phyloP scores from a whole-genome alignment of 2,329 filamentous ascomycete species.

The Fonsecaea multimorphosa region DNA sequence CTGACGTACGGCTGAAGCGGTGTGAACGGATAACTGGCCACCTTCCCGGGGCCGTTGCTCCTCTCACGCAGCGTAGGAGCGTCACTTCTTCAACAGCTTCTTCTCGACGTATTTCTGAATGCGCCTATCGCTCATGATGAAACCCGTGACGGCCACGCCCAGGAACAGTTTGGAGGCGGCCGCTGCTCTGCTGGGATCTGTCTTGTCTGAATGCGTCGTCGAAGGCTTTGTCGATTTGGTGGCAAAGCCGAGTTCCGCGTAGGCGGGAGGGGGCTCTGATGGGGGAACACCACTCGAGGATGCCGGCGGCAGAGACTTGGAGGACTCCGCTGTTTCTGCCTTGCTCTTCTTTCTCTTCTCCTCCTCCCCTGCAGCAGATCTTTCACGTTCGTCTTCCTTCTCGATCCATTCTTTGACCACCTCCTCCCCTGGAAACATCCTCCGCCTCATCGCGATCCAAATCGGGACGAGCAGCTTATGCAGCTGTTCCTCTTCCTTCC shows the following conservation, averaged over 20 bases:
- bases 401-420: conserved; percentile 32
- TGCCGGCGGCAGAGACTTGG: background rate
- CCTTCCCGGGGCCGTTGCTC: too few relatives aligned
- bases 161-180: conserved; percentile 32
- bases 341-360: conserved; percentile 5
- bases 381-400: conserved; percentile 23
- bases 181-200: conserved; percentile 6
- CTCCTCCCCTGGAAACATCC: conserved; percentile 37
- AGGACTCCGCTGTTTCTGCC: background rate
- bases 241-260: conserved; percentile 32
- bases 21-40: background rate
- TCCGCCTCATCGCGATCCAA: conserved; percentile 37
- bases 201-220: background rate
- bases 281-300: background rate
- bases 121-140: conserved; percentile 33
- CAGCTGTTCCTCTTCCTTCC: conserved; percentile 36
- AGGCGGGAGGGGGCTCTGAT: background rate
- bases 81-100: conserved; percentile 26
- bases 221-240: background rate
- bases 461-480: conserved; percentile 40
- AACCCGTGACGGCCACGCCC: conserved; percentile 32
- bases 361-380: background rate
- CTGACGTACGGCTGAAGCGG: background rate
- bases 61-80: background rate
- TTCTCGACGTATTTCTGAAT: conserved; percentile 31